Percentiles rank a stretch among this genome's conserved stretches.
phyloP scores from a whole-genome alignment of 2,329 filamentous ascomycete species.

The Alternaria arbusti region DNA sequence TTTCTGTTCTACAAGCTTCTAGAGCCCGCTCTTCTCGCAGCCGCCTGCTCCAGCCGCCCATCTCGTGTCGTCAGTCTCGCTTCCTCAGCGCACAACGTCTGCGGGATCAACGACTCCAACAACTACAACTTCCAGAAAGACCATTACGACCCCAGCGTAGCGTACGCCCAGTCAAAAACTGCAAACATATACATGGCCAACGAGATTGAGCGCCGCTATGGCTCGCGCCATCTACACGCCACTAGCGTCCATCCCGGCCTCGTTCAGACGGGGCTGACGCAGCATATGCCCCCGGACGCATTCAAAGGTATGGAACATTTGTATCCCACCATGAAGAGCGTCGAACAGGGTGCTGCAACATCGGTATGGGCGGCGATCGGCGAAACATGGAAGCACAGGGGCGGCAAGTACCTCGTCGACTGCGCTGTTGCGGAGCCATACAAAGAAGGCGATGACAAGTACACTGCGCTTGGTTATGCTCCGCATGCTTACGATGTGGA shows the following conservation, averaged over 20 bases:
- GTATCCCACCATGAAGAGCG: constrained; percentile 16
- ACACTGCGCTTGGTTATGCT: constrained; percentile 27
- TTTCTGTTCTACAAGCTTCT: constrained; percentile 55
- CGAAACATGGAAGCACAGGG: constrained; percentile 54
- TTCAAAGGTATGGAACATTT: constrained; percentile 2
- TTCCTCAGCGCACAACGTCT: constrained; percentile 52
- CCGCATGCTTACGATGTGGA: constrained; percentile 33
- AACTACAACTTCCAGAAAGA: constrained; percentile 49
- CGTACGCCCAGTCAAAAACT: constrained; percentile 59
- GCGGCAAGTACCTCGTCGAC: constrained; percentile 56
- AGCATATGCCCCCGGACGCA: constrained; percentile 2
- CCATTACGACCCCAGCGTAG: constrained; percentile 45
- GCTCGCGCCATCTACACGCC: constrained; percentile 53
- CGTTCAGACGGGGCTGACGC: constrained; percentile 47
- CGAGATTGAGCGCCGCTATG: constrained; percentile 58
- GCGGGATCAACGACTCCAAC: constrained; percentile 43
- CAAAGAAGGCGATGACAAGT: constrained; percentile 13
- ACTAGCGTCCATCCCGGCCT: constrained; percentile 57
- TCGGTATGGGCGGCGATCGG: constrained; percentile 54
- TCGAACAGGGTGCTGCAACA: constrained; percentile 59
- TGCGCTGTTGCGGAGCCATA: constrained; percentile 21
- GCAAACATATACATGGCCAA: constrained; percentile 61
- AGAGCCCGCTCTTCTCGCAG: constrained; percentile 46
- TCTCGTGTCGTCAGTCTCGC: constrained; percentile 58
- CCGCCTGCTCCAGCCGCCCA: constrained; percentile 47